phyloP scores from a whole-genome alignment of 768 basidiomycete species.

The Kwoniella shandongensis region DNA sequence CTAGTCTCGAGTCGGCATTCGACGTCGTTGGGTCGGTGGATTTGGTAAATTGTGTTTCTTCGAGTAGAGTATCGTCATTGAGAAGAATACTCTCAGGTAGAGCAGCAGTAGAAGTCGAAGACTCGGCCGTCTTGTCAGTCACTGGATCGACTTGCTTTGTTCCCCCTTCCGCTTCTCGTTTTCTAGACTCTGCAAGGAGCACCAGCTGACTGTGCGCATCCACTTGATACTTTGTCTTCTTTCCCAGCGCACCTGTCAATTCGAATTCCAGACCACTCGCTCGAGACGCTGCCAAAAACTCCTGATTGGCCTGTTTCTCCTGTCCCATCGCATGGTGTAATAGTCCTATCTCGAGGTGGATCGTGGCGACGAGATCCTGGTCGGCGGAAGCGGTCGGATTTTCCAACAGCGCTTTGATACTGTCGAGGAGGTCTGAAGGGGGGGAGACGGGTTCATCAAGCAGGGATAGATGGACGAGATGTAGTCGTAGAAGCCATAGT shows the following conservation, averaged over 20 bases:
- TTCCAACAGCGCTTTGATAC: constrained; percentile 50
- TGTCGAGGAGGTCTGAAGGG: constrained; percentile 49
- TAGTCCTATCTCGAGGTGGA: constrained; percentile 74
- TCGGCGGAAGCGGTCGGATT: constrained; percentile 57
- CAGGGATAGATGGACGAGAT: constrained; percentile 67
- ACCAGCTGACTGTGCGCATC: constrained; percentile 84
- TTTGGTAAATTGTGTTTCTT: constrained; percentile 87
- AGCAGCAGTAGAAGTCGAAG: background rate
- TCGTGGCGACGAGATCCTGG: constrained; percentile 66
- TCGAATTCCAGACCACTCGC: constrained; percentile 81
- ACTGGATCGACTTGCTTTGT: no score
- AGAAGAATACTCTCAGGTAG: constrained; percentile 71
- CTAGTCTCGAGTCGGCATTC: constrained; percentile 57
- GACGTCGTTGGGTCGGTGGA: constrained; percentile 56
- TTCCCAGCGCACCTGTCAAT: constrained; percentile 87
- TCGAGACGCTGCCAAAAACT: constrained; percentile 73
- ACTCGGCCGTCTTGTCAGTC: no score
- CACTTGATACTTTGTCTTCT: constrained; percentile 89
- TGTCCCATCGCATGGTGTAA: constrained; percentile 67
- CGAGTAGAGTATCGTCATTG: constrained; percentile 94
- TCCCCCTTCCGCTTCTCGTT: constrained; percentile 52
- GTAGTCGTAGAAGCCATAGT: constrained; percentile 84
- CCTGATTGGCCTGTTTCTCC: constrained; percentile 73
- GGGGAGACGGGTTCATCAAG: constrained; percentile 79
- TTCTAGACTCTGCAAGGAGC: constrained; percentile 81